Evolutionary conservation across 495 filamentous ascomycete genomes (phyloP).

Genomic region (Neurospora tetrasperma): DNA sequence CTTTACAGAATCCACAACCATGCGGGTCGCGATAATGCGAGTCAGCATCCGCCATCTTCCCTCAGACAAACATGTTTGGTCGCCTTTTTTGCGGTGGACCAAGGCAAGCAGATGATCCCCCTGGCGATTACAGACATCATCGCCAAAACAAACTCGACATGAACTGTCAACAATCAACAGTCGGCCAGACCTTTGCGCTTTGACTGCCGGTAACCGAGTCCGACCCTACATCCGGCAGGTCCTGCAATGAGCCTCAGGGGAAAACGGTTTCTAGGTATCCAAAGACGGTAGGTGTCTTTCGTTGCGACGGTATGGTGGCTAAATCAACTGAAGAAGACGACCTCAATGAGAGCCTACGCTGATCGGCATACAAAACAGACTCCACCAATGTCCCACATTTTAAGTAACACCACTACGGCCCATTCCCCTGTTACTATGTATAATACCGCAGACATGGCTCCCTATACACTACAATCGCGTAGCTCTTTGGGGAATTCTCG

Average conservation of each 20-base stretch:
- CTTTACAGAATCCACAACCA: background rate
- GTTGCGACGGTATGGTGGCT: background rate
- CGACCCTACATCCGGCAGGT: background rate
- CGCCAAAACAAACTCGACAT: background rate
- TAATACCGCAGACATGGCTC: background rate
- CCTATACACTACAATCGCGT: background rate
- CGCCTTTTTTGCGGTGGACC: background rate
- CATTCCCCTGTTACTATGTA: background rate
- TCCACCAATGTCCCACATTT: background rate
- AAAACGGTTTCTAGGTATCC: background rate
- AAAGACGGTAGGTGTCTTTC: background rate
- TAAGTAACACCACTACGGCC: background rate
- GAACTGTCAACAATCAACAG: background rate
- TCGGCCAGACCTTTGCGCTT: background rate
- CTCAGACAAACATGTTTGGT: background rate
- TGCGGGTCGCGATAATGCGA: background rate
- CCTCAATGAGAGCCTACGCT: background rate
- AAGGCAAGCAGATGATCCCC: background rate
- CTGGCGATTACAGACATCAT: background rate
- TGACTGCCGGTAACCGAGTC: background rate
- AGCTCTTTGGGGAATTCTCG: background rate
- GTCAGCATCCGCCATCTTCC: background rate
- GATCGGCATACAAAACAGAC: background rate
- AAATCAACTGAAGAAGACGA: background rate
- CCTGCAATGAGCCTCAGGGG: background rate